Conservation (phyloP, 768 basidiomycete genomes). For the Suillus discolor region DNA sequence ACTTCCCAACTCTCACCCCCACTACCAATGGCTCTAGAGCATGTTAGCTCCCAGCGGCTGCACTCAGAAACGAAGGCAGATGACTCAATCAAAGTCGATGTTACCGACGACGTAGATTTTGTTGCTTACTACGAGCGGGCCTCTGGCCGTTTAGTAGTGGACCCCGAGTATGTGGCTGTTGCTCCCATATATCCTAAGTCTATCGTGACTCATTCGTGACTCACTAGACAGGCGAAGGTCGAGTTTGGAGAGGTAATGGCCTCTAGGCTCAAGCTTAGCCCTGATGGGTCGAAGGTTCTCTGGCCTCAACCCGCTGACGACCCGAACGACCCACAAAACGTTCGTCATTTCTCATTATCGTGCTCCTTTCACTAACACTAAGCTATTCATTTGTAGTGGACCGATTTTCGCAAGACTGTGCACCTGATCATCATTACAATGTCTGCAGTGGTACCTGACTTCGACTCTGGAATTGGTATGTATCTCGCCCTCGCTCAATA, state of each 20-base stretch:
- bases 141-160: constrained; percentile 62
- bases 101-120: constrained; percentile 34
- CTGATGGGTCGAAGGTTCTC: constrained; percentile 48
- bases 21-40: not conserved
- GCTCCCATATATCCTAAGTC: no score
- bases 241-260: constrained; percentile 54
- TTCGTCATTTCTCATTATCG: constrained; percentile 20
- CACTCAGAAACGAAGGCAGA: not conserved
- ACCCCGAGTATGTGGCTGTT: constrained; percentile 50
- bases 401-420: constrained; percentile 44
- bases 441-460: constrained; percentile 57
- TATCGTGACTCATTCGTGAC: not conserved
- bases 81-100: not conserved
- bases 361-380: not conserved
- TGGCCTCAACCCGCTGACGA: constrained; percentile 58
- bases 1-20: not conserved
- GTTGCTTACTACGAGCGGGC: constrained; percentile 51
- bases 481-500: not conserved
- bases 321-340: constrained; percentile 57
- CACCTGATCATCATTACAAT: constrained; percentile 52
- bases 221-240: constrained; percentile 44
- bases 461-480: constrained; percentile 53
- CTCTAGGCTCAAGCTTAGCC: constrained; percentile 45
- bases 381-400: constrained; percentile 38
- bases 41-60: not conserved